A percentile compares a stretch with the other conserved stretches of the same genome.
phyloP scores from a whole-genome alignment of 495 filamentous ascomycete genomes.

The Opeltia flavorubescens region DNA sequence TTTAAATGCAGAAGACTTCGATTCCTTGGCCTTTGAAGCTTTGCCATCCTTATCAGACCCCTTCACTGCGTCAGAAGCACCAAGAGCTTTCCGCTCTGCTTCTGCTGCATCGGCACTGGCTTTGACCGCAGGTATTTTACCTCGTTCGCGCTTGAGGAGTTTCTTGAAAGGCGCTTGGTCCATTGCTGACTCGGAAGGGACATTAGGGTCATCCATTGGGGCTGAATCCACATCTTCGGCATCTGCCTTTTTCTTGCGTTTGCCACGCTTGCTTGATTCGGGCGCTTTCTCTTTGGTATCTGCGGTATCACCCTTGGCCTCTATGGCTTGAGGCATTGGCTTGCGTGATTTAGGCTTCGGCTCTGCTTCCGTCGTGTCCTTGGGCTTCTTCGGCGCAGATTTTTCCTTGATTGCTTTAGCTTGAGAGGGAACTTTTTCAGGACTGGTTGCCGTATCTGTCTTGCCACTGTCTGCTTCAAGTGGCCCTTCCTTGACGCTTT shows the following conservation, averaged over 20 bases:
- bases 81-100: conserved; percentile 3
- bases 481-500: conserved; percentile 1
- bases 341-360: conserved; percentile 19
- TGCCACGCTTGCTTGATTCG: conserved; percentile 15
- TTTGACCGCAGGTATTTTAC: not conserved
- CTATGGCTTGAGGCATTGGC: conserved; percentile 9
- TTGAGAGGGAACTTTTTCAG: not conserved
- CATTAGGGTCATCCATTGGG: conserved; percentile 10
- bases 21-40: conserved; percentile 3
- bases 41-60: conserved; percentile 12
- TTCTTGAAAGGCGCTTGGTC: conserved; percentile 10
- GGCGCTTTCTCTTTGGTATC: conserved; percentile 11
- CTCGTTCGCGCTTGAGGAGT: conserved; percentile 2
- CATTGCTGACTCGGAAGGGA: conserved; percentile 10
- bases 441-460: conserved; percentile 1
- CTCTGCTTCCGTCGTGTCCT: conserved; percentile 15
- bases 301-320: conserved; percentile 10
- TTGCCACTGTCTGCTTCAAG: conserved; percentile 7
- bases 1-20: too few species aligned
- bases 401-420: conserved; percentile 6
- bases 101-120: not conserved
- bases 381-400: conserved; percentile 21
- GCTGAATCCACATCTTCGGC: conserved; percentile 19
- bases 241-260: not conserved
- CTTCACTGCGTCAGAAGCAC: conserved; percentile 13